These are phyloP conservation scores for Xylaria sp. DNA, from an alignment of 495 filamentous ascomycete species.

Conservation along the genomic window DNA sequence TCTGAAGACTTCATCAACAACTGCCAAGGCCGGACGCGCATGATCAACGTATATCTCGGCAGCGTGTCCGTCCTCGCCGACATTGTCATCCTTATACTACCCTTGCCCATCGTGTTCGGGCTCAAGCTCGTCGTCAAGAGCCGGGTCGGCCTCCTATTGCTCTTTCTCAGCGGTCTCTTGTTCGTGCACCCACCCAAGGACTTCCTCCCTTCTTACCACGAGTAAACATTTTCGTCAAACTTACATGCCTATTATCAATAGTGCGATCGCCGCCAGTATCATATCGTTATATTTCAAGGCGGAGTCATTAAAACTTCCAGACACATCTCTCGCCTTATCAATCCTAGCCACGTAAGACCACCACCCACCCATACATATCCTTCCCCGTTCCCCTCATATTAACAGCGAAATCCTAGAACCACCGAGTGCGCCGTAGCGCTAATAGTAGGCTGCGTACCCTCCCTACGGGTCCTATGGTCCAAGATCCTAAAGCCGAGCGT, in stretches of 20 bases:
- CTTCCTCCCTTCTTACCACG: constrained; percentile 45
- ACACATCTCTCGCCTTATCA: constrained; percentile 20
- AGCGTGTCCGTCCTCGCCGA: constrained; percentile 39
- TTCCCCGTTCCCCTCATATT: background rate
- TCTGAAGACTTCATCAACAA: constrained; percentile 26
- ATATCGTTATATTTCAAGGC: constrained; percentile 24
- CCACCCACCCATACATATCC: background rate
- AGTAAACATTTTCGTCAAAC: background rate
- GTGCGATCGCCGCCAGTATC: constrained; percentile 22
- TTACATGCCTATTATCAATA: background rate
- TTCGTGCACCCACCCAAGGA: constrained; percentile 71
- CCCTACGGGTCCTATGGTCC: constrained; percentile 21
- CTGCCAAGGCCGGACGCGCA: constrained; percentile 42
- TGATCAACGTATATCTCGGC: constrained; percentile 23
- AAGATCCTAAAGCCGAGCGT: constrained; percentile 21
- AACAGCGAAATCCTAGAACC: background rate
- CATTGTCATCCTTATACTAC: constrained; percentile 47
- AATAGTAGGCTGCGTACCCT: constrained; percentile 27
- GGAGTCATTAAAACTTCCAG: background rate
- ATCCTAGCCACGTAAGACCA: constrained; percentile 24
- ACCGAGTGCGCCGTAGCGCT: constrained; percentile 22
- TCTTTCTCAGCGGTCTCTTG: constrained; percentile 53
- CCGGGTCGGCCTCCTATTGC: constrained; percentile 39
- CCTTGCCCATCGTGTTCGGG: constrained; percentile 47
- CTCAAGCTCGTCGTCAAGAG: constrained; percentile 41